Base-by-base conservation (phyloP, 2,329 filamentous ascomycete species). In the Ceratocystis destructans region DNA sequence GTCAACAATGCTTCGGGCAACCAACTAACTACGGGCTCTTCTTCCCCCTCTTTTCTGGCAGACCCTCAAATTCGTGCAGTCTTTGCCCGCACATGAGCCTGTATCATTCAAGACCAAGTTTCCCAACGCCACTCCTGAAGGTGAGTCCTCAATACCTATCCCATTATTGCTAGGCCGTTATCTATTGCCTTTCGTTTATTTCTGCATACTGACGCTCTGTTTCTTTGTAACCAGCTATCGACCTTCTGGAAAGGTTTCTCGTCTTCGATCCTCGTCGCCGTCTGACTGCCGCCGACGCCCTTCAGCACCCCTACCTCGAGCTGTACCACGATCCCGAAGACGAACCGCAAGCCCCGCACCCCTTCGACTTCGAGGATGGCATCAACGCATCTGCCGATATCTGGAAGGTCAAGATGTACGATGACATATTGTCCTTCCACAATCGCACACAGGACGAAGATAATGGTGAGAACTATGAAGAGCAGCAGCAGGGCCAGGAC, bases 351-450 rank as follows among this genome's bases (percentile, higher is more conserved):
- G 90, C 94, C 25, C 90, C 96, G 69, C 92, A 96, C 80, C 96
- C 96, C 79, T 99, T 99, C 73, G 94, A 99, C 75, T 99, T 94
- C 94, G 96, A 92, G 65, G 97, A 97, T 76, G 94, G 99, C 72
- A 94, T 93, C 61, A 94, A 99, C 74, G 80, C 99, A 67, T 93
- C 94, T 0, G 92, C 97, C 63, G 94, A 99, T 74, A 96, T 92
- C n/a, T 99, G 94, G 94, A 99, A 99, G 80, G 96, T 99, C 75
- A 99, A 97, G 94, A 99, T 99, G 94, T 96, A 82, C 74, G 88
- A 76, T 31, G 48, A 68, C 45, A 97, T 99, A 72, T 87, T 97
- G 72, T 92, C 97, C 77, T 97, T 96, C 78, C 94, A 97, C 79
- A 96, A 97, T 74, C 91, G 96, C 66, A 66, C 61, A 33, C 62